Conservation (phyloP, 495 filamentous ascomycete species). For the Neurospora sp. region DNA sequence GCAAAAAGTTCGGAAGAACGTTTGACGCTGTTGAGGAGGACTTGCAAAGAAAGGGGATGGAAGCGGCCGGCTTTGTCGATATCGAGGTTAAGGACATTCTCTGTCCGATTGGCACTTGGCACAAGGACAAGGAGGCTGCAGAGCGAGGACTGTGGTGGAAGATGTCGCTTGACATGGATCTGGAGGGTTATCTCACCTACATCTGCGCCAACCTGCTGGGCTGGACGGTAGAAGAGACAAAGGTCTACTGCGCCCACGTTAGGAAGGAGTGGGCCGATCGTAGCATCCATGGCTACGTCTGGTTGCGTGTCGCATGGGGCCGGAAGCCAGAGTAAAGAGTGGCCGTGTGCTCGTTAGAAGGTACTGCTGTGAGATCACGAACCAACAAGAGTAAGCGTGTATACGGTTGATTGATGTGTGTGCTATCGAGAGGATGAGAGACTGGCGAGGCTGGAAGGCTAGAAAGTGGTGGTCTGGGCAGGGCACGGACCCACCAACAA, state of each 20-base stretch:
- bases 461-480: too few relatives aligned
- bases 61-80: constrained; percentile 4
- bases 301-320: constrained; percentile 6
- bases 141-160: background rate
- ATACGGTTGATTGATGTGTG: too few relatives aligned
- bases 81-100: constrained; percentile 1
- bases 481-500: too few relatives aligned
- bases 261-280: background rate
- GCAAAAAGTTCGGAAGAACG: constrained; percentile 5
- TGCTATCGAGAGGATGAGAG: too few relatives aligned
- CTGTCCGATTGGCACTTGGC: background rate
- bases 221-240: constrained; percentile 8
- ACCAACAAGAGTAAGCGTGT: too few relatives aligned
- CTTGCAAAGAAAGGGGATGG: constrained; percentile 11
- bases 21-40: constrained; percentile 14
- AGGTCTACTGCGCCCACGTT: background rate
- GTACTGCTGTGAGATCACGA: background rate
- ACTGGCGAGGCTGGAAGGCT: too few relatives aligned
- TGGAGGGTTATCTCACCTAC: constrained; percentile 2
- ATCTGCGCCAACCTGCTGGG: constrained; percentile 4
- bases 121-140: background rate
- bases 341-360: background rate
- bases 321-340: constrained; percentile 27
- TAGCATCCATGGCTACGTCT: background rate
- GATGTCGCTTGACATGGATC: background rate